Conservation (phyloP, 2,329 filamentous ascomycete genomes). For the Myriosclerotinia duriaeana region DNA sequence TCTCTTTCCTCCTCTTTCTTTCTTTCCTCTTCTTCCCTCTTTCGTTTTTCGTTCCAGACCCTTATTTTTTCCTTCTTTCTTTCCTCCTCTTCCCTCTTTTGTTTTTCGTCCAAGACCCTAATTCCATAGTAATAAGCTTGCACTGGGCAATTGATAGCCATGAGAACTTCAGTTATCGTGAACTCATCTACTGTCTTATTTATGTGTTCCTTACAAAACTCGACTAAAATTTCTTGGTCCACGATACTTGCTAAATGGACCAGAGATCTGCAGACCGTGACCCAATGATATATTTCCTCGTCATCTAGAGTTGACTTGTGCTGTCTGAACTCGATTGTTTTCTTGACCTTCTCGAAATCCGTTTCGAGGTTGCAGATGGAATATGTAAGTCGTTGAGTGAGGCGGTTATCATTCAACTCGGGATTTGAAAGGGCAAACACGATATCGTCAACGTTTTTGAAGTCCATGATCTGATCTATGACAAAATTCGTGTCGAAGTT, state of each 20-base stretch:
- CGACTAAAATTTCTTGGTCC: not conserved
- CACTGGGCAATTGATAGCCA: not conserved
- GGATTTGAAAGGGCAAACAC: not conserved
- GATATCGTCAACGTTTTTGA: not conserved
- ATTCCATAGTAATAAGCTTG: conserved; percentile 18
- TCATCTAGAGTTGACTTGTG: conserved; percentile 13
- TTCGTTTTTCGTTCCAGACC: not conserved
- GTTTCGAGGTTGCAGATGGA: conserved; percentile 1
- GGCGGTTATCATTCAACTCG: not conserved
- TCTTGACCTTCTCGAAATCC: conserved; percentile 3
- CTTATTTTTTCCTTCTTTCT: not conserved
- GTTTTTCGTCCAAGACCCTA: not conserved
- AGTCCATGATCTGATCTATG: not conserved
- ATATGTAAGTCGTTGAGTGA: not conserved
- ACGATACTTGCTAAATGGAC: not conserved
- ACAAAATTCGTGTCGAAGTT: not conserved
- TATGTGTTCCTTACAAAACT: conserved; percentile 7
- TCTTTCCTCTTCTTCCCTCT: not conserved
- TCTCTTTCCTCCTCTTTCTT: not conserved
- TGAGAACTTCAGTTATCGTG: not conserved
- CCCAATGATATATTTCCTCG: conserved; percentile 18
- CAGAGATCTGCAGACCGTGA: not conserved
- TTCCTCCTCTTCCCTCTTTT: not conserved
- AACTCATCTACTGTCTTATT: not conserved
- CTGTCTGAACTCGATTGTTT: conserved; percentile 20